Evolutionary conservation across 2,329 filamentous ascomycete species (phyloP), one percentile per base, ranked within the genome.

Genomic region (Colletotrichum neosansevieriae): DNA sequence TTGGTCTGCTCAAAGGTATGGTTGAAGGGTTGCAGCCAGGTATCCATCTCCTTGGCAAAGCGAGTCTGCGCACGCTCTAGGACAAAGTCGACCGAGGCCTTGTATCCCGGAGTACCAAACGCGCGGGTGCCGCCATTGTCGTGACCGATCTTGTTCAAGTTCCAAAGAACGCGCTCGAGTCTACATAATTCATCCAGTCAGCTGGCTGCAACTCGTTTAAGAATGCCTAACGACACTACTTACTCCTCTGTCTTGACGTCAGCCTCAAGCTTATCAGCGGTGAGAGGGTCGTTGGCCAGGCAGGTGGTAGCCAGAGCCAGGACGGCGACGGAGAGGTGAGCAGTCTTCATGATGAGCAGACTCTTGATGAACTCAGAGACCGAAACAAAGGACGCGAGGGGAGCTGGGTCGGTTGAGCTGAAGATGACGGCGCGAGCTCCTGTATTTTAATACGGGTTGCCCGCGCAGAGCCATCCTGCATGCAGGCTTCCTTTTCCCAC

Each of bases 101-200:
- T 78, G 76, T 82, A 86, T 6, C 85, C 85, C 3, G 84, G 83
- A 15, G 83, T 78, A 24, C 85, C 85, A 68, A 86, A 86, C 15
- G 85, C 85, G 42, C 85, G 81, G 73, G 85, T 86, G 15, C 84
- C 84, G 29, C 83, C 83, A 71, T 87, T 84, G 44, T 79, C 77
- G 47, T 77, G 76, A 9, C 81, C 84, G 65, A 87, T 86, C 29
- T 79, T 74, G 71, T 86, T 78, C 4, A 87, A 77, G 62, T 81
- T 79, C 72, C 80, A 78, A 17, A 87, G 80, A 56, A 84, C 83
- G 49, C 77, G 76, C 76, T 84, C 79, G 38, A 87, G 76, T 44
- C 84, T 85, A 51, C 36, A 4, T 2, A 9, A 5, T 29, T 5
- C 2, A 29, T 29, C 6, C 29, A 9, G 54, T 70, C 3, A 54